Percentiles rank a stretch among this genome's conserved stretches.
Evolutionary conservation across 208 protist species (phyloP).

Genomic region (Leishmania lainsoni): DNA sequence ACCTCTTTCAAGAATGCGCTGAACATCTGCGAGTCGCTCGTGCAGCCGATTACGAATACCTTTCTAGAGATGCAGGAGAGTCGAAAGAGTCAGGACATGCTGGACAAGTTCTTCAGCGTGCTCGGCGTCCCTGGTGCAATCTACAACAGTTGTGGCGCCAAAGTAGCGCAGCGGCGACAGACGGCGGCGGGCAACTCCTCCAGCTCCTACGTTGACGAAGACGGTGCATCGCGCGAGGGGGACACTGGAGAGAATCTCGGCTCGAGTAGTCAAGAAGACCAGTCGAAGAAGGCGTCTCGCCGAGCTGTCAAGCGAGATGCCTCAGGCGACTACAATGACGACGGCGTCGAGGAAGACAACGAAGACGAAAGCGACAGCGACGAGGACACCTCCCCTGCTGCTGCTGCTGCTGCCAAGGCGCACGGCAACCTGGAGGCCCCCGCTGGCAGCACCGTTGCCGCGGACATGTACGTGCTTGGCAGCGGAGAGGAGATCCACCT

Average conservation of each 20-base stretch:
- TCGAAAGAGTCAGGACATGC: conserved; percentile 56
- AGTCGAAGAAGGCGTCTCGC: conserved; percentile 2
- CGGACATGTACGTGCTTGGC: conserved; percentile 42
- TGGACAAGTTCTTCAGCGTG: conserved; percentile 78
- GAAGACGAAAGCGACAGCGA: conserved; percentile 17
- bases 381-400: background rate
- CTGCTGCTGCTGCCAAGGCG: background rate
- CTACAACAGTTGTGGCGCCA: conserved; percentile 73
- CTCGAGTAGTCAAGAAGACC: background rate
- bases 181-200: background rate
- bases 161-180: conserved; percentile 42
- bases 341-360: conserved; percentile 24
- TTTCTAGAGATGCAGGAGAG: conserved; percentile 56
- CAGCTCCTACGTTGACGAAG: conserved; percentile 8
- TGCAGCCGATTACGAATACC: conserved; percentile 62
- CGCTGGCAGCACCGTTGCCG: conserved; percentile 8
- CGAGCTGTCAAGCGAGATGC: background rate
- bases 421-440: conserved; percentile 48
- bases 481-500: conserved; percentile 65
- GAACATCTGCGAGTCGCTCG: conserved; percentile 51
- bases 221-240: conserved; percentile 2
- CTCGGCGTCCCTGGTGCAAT: conserved; percentile 72
- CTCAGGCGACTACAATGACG: conserved; percentile 6
- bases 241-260: background rate
- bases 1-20: conserved; percentile 50